Conservation (phyloP, 2,329 filamentous ascomycete genomes). For the Beauveria scarabaeidicola region DNA sequence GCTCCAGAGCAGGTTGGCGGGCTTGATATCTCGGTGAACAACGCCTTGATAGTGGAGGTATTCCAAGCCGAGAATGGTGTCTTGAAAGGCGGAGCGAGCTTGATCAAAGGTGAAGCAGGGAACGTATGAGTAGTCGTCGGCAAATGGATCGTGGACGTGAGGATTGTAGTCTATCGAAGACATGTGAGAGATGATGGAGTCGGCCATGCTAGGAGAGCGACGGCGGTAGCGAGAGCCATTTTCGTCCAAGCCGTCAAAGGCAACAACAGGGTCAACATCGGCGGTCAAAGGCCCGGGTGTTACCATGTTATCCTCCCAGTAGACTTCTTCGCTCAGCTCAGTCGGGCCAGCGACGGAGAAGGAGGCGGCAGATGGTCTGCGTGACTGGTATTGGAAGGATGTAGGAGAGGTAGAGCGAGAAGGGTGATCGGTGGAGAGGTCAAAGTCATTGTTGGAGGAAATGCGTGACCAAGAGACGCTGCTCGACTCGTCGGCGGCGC, state of each 20-base stretch:
- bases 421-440: slow-evolving; percentile 24
- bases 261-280: slow-evolving; percentile 43
- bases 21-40: slow-evolving; percentile 78
- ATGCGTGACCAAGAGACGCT: slow-evolving; percentile 35
- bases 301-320: slow-evolving; percentile 44
- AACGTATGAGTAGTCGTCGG: slow-evolving; percentile 87
- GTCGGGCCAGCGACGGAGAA: slow-evolving; percentile 20
- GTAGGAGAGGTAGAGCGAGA: slow-evolving; percentile 33
- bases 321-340: slow-evolving; percentile 27
- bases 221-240: slow-evolving; percentile 52
- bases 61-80: slow-evolving; percentile 86
- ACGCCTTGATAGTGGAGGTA: slow-evolving; percentile 86
- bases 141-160: slow-evolving; percentile 55
- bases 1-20: slow-evolving; percentile 84
- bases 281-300: slow-evolving; percentile 45
- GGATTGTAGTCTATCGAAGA: slow-evolving; percentile 53
- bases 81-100: slow-evolving; percentile 76
- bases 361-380: slow-evolving; percentile 34
- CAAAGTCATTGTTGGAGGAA: slow-evolving; percentile 32
- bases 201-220: slow-evolving; percentile 71
- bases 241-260: slow-evolving; percentile 58
- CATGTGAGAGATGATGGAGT: slow-evolving; percentile 65
- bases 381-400: slow-evolving; percentile 39
- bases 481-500: slow-evolving; percentile 46
- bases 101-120: slow-evolving; percentile 84